Percentiles rank a stretch among this genome's conserved stretches.
Evolutionary conservation across 805 yeast species (phyloP).

Genomic region (Ogataea corticis): DNA sequence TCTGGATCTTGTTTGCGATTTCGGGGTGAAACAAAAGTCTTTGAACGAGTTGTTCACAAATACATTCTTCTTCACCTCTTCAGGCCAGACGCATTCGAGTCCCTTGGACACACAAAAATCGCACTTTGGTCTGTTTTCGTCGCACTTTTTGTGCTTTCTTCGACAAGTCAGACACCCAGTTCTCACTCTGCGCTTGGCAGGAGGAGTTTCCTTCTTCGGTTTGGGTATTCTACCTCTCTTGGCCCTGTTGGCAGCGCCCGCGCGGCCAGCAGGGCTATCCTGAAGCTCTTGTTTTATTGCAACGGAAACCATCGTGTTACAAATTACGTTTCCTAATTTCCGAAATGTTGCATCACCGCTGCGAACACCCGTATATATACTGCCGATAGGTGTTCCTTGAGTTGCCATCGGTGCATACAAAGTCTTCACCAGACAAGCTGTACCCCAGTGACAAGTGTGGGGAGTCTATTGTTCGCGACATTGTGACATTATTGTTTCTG

Average conservation of each 20-base stretch:
- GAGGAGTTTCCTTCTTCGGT: slow-evolving; percentile 32
- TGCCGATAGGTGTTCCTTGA: not conserved
- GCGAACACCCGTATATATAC: not conserved
- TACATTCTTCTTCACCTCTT: slow-evolving; percentile 29
- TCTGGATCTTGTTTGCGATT: slow-evolving; percentile 8
- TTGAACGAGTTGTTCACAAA: slow-evolving; percentile 31
- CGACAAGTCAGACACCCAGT: slow-evolving; percentile 55
- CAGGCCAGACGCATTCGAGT: slow-evolving; percentile 41
- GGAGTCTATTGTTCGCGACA: slow-evolving; percentile 8
- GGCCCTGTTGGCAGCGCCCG: slow-evolving; percentile 8
- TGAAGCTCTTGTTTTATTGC: slow-evolving; percentile 8
- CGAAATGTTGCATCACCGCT: not conserved
- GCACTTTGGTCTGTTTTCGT: slow-evolving; percentile 55
- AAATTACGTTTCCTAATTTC: not conserved
- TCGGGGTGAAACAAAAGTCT: slow-evolving; percentile 25
- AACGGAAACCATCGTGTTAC: slow-evolving; percentile 5
- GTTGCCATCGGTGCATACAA: slow-evolving; percentile 3
- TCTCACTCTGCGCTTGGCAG: slow-evolving; percentile 38
- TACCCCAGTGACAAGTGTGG: slow-evolving; percentile 4
- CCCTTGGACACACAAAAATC: slow-evolving; percentile 41
- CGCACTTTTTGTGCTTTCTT: slow-evolving; percentile 55
- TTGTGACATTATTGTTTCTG: not conserved
- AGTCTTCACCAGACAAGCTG: not conserved
- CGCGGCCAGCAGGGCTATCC: not conserved
- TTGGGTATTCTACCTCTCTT: slow-evolving; percentile 22